phyloP scores from a whole-genome alignment of 495 filamentous ascomycete species.

The Penicillium lividum region DNA sequence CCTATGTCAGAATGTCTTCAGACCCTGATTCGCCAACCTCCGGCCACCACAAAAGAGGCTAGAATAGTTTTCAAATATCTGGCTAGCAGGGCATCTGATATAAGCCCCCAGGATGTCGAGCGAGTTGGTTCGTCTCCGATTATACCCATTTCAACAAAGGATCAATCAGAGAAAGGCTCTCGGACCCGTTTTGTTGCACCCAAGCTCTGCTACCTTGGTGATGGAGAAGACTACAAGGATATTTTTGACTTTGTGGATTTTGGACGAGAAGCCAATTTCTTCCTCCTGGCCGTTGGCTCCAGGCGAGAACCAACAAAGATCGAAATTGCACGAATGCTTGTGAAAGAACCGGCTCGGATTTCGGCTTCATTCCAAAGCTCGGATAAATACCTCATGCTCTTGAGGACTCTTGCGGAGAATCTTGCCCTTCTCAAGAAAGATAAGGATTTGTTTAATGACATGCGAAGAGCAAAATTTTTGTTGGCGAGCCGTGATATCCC shows the following conservation, averaged over 20 bases:
- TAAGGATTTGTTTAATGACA: conserved; percentile 69
- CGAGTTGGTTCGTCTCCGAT: conserved; percentile 64
- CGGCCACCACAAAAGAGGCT: conserved; percentile 62
- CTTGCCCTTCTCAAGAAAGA: conserved; percentile 70
- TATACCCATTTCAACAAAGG: conserved; percentile 62
- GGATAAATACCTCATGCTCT: conserved; percentile 80
- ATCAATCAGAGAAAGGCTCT: conserved; percentile 33
- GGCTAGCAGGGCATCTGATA: conserved; percentile 69
- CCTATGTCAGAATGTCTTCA: conserved; percentile 72
- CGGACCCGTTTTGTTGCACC: conserved; percentile 58
- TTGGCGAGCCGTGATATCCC: conserved; percentile 77
- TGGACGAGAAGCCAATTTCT: conserved; percentile 80
- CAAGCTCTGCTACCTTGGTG: conserved; percentile 72
- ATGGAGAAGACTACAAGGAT: conserved; percentile 73
- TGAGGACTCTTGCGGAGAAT: conserved; percentile 75
- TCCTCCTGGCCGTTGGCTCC: conserved; percentile 82
- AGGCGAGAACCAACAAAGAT: conserved; percentile 84
- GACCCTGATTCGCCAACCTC: conserved; percentile 67
- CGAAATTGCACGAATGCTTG: conserved; percentile 79
- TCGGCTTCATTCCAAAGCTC: conserved; percentile 74
- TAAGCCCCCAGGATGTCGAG: conserved; percentile 59
- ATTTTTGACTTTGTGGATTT: conserved; percentile 98
- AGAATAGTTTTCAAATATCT: conserved; percentile 78
- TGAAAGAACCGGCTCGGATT: conserved; percentile 74
- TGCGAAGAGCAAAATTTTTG: conserved; percentile 75